Evolutionary conservation across 73 alveolate genomes (phyloP), one percentile per base, ranked within the genome.

Genomic region (Tetrahymena malaccensis): DNA sequence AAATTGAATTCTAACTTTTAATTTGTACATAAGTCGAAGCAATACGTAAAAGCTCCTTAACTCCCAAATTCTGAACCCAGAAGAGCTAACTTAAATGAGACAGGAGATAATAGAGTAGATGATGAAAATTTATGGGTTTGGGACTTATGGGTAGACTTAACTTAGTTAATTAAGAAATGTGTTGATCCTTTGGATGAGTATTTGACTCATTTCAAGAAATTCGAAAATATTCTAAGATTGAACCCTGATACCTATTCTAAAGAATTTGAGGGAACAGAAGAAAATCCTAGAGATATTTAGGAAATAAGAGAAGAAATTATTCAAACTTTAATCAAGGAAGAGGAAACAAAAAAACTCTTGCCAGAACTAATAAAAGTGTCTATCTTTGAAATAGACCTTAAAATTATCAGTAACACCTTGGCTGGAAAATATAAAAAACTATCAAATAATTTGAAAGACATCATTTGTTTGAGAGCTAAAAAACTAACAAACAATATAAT

Each of bases 61-160:
- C 89, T 70, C 17, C 89, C 89, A 8, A 70, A 70, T 70, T 70
- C 43, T 3, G 89, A 70, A 70, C 89, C 89, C 0, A 70, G 89
- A n/a, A 70, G 89, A 70, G 89, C 89, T 70, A 70, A 70, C 37
- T 70, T 70, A 31, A 70, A 70, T 70, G 89, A 70, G 5, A 70
- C 89, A 22, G 89, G 89, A 27, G 89, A 70, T n/a, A 70, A 70
- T 70, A 70, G 89, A 70, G 11, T 70, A 9, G 89, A 70, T 25
- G 99, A 99, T 96, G 99, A 98, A 94, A 98, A 99, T 95, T 97
- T 98, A 43, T 99, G 99, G 99, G 98, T 99, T n/a, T 98, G 99
- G 99, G 99, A 98, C 85, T 97, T 98, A 56, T 98, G 96, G 94
- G 99, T 97, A 94, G 85, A 95, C 19, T 94, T 99, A 85, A 97